Conservation (phyloP, 2,329 filamentous ascomycete genomes). For the Fusarium chuoi region DNA sequence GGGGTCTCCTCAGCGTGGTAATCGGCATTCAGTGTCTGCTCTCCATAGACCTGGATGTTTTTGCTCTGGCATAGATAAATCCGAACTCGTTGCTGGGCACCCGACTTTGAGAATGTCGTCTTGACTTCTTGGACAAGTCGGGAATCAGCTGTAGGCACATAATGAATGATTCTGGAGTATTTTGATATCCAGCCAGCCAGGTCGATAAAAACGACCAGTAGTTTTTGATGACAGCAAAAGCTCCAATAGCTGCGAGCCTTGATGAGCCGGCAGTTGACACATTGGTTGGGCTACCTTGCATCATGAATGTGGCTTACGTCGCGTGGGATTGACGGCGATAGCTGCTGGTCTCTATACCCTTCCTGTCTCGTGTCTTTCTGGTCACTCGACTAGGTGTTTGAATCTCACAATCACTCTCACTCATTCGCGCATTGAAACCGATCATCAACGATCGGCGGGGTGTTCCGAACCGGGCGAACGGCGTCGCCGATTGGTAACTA, state of each 20-base stretch:
- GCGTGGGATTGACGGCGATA: conserved; percentile 27
- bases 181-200: not conserved
- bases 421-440: conserved; percentile 19
- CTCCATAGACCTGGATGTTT: conserved; percentile 63
- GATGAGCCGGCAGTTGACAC: conserved; percentile 27
- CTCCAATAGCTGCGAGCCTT: not conserved
- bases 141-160: conserved; percentile 71
- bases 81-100: conserved; percentile 65
- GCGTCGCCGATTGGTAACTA: conserved; percentile 39
- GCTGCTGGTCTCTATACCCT: not conserved
- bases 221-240: not conserved
- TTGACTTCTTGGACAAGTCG: conserved; percentile 63
- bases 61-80: conserved; percentile 66
- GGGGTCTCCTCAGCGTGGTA: conserved; percentile 47
- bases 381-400: not conserved
- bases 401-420: not conserved
- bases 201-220: not conserved
- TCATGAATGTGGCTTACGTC: conserved; percentile 20
- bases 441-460: conserved; percentile 35
- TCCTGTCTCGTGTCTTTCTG: not conserved
- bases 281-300: conserved; percentile 15
- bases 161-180: not conserved
- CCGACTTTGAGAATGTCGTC: conserved; percentile 64
- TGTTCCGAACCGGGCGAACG: conserved; percentile 35
- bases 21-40: conserved; percentile 62